Evolutionary conservation across 2,329 filamentous ascomycete species (phyloP).

Genomic region (Plectosphaerella cucumerina): DNA sequence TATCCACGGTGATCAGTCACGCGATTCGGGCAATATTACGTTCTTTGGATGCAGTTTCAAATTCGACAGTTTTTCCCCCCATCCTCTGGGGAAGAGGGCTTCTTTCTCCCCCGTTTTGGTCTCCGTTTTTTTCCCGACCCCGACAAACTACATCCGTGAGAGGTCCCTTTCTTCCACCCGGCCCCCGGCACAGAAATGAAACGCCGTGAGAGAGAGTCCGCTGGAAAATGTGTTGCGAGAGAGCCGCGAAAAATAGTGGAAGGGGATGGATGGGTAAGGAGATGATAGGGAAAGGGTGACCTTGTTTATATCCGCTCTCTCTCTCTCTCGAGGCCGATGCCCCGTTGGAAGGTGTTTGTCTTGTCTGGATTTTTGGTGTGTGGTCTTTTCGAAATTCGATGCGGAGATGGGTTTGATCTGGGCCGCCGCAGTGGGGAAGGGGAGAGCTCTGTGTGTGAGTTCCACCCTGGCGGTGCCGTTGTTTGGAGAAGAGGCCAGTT

Average conservation of each 20-base stretch:
- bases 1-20: no score
- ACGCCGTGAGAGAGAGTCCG: neutral
- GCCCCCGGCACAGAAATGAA: neutral
- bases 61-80: slow-evolving; percentile 5
- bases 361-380: no score
- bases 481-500: slow-evolving; percentile 16
- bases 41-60: neutral
- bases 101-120: no score
- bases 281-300: no score
- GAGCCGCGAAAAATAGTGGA: neutral
- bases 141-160: neutral
- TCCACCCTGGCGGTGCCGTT: neutral
- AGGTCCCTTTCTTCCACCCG: neutral
- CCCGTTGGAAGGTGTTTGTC: neutral
- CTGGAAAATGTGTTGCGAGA: neutral
- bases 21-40: neutral
- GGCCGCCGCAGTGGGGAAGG: neutral
- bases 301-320: neutral
- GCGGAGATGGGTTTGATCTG: no score
- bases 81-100: neutral
- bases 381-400: neutral
- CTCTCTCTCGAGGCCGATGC: neutral
- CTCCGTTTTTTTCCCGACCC: neutral
- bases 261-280: neutral
- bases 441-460: neutral